These are phyloP conservation scores for Hypoxylon sp. DNA, from an alignment of 2,329 filamentous ascomycete genomes.

Conservation along the genomic window DNA sequence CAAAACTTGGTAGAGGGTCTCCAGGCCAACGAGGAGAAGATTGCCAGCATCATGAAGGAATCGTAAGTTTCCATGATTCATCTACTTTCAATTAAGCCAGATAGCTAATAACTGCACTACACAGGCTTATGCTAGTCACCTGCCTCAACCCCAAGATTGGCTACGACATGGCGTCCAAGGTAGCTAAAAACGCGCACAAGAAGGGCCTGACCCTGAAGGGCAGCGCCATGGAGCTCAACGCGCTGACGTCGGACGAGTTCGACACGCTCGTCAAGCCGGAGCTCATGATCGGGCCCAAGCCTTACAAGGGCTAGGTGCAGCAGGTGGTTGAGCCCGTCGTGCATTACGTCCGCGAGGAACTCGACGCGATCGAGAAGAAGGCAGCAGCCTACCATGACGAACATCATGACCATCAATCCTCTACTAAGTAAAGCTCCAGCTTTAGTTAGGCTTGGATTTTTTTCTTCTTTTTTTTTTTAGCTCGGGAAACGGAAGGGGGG, in stretches of 20 bases:
- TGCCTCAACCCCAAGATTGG: conserved; percentile 98
- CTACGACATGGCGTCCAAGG: conserved; percentile 97
- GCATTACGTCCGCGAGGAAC: conserved; percentile 38
- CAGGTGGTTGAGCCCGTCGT: conserved; percentile 41
- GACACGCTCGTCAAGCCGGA: conserved; percentile 90
- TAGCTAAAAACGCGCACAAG: conserved; percentile 99
- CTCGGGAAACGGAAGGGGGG: neutral
- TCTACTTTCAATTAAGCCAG: neutral
- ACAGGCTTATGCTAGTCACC: conserved; percentile 94
- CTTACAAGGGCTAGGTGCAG: conserved; percentile 62
- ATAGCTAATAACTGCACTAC: conserved; percentile 17
- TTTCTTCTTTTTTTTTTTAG: too few relatives aligned
- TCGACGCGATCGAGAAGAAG: conserved; percentile 35
- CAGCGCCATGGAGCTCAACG: conserved; percentile 92
- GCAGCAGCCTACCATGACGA: conserved; percentile 18
- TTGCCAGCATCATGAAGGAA: conserved; percentile 90
- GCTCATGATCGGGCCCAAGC: conserved; percentile 89
- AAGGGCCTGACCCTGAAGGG: conserved; percentile 95
- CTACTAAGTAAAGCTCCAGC: too few relatives aligned
- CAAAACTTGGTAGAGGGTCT: conserved; percentile 90
- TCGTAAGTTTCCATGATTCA: conserved; percentile 70
- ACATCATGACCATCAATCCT: conserved; percentile 21
- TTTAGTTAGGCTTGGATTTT: neutral
- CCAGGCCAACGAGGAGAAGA: conserved; percentile 93
- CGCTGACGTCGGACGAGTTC: conserved; percentile 89